phyloP scores from a whole-genome alignment of 371 early-diverging fungal species.

The Chytridiales sp. region DNA sequence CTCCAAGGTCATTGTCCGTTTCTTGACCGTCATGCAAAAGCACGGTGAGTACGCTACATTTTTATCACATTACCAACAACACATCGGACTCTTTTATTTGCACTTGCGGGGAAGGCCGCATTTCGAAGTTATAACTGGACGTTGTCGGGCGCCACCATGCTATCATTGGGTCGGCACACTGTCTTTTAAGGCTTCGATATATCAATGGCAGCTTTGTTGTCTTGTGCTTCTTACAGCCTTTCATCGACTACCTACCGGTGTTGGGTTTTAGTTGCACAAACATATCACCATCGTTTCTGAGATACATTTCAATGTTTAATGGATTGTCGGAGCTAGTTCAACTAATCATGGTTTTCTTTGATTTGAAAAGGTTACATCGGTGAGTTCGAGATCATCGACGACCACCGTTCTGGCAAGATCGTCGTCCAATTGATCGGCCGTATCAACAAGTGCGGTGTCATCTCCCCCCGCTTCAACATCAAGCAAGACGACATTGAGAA shows the following conservation, averaged over 20 bases:
- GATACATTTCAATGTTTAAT: not conserved
- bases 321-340: not conserved
- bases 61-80: too few species aligned
- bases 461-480: constrained; percentile 99
- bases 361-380: constrained; percentile 91
- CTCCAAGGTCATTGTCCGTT: constrained; percentile 97
- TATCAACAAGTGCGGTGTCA: constrained; percentile 99
- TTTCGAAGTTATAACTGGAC: constrained; percentile 75
- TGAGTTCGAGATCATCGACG: constrained; percentile 98
- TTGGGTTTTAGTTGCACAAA: constrained; percentile 16
- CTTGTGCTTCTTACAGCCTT: constrained; percentile 49
- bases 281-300: not conserved
- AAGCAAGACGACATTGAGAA: constrained; percentile 93
- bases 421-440: constrained; percentile 99
- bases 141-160: constrained; percentile 31
- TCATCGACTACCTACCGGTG: not conserved
- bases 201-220: constrained; percentile 34
- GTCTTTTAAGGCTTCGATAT: constrained; percentile 75
- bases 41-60: constrained; percentile 82
- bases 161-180: constrained; percentile 41
- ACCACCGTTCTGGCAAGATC: constrained; percentile 99
- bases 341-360: constrained; percentile 7
- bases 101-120: not conserved
- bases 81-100: too few species aligned
- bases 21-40: constrained; percentile 99